These are phyloP conservation scores for Populus hybrid DNA, from an alignment of 441 rosid species.

Conservation along the genomic window DNA sequence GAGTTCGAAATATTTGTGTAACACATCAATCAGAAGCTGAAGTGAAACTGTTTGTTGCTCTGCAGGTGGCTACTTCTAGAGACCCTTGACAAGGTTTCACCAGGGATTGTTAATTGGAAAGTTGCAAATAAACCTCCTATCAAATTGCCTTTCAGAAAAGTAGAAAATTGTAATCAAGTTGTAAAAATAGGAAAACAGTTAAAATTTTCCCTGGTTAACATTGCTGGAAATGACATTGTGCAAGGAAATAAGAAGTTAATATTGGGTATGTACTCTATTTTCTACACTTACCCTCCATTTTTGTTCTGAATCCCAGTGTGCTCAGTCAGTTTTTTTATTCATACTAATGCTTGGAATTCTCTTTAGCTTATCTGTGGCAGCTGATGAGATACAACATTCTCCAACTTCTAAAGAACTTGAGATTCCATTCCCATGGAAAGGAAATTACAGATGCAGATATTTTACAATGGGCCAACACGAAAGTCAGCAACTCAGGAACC, in stretches of 20 bases:
- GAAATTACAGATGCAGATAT: slow-evolving; percentile 84
- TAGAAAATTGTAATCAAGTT: slow-evolving; percentile 55
- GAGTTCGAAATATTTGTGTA: not conserved
- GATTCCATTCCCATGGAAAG: slow-evolving; percentile 76
- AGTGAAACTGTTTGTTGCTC: not conserved
- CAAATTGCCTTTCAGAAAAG: slow-evolving; percentile 55
- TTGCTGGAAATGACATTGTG: slow-evolving; percentile 51
- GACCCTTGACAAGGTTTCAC: slow-evolving; percentile 52
- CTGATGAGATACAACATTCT: slow-evolving; percentile 92
- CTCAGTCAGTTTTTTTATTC: not conserved
- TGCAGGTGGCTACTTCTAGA: slow-evolving; percentile 55
- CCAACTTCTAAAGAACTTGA: slow-evolving; percentile 81
- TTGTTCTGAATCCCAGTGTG: not conserved
- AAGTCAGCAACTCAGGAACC: slow-evolving; percentile 68
- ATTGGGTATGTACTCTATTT: slow-evolving; percentile 31
- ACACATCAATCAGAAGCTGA: not conserved
- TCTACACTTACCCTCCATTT: not conserved
- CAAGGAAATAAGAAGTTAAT: slow-evolving; percentile 54
- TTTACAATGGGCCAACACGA: slow-evolving; percentile 78
- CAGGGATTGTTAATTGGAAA: slow-evolving; percentile 54
- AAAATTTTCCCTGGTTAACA: slow-evolving; percentile 50
- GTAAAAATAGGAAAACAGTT: slow-evolving; percentile 45
- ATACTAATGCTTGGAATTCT: slow-evolving; percentile 4
- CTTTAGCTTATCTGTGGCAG: slow-evolving; percentile 91
- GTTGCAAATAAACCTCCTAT: slow-evolving; percentile 51